Conservation (phyloP, 2,329 filamentous ascomycete species). For the Hymenoscyphus infarciens region DNA sequence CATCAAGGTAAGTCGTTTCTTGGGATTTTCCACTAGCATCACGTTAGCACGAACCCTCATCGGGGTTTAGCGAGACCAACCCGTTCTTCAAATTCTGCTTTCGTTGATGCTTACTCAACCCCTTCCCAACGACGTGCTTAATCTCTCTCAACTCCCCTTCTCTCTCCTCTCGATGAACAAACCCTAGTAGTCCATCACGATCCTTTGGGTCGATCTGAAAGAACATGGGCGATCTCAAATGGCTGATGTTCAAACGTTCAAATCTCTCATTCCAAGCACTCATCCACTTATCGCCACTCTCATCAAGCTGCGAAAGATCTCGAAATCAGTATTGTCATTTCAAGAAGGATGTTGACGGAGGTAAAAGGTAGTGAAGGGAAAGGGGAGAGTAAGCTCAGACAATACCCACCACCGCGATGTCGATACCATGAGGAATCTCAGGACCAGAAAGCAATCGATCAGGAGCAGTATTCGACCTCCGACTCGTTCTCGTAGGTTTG, state of each 20-base stretch:
- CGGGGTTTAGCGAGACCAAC: slow-evolving; percentile 35
- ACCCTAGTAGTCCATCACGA: slow-evolving; percentile 68
- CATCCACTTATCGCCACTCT: slow-evolving; percentile 62
- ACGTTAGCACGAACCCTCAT: neutral
- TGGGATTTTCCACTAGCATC: slow-evolving; percentile 36
- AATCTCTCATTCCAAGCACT: slow-evolving; percentile 68
- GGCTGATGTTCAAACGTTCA: slow-evolving; percentile 62
- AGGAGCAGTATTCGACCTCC: slow-evolving; percentile 36
- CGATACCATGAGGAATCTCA: slow-evolving; percentile 18
- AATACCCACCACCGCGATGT: slow-evolving; percentile 54
- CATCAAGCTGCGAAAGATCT: slow-evolving; percentile 42
- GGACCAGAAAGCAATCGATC: slow-evolving; percentile 31
- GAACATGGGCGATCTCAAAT: slow-evolving; percentile 76
- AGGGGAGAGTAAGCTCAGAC: no score
- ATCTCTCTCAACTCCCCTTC: slow-evolving; percentile 66
- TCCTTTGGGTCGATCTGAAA: slow-evolving; percentile 77
- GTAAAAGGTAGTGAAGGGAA: no score
- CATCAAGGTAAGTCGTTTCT: slow-evolving; percentile 45
- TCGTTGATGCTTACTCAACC: slow-evolving; percentile 75
- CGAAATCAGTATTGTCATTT: no score
- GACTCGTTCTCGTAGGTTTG: slow-evolving; percentile 31
- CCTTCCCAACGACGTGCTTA: slow-evolving; percentile 70
- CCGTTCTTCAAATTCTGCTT: slow-evolving; percentile 52
- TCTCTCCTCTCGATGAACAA: slow-evolving; percentile 56
- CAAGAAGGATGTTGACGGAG: no score